These are phyloP conservation scores for Suhomyces xylopsoci DNA, from an alignment of 805 yeast genomes.

Conservation along the genomic window DNA sequence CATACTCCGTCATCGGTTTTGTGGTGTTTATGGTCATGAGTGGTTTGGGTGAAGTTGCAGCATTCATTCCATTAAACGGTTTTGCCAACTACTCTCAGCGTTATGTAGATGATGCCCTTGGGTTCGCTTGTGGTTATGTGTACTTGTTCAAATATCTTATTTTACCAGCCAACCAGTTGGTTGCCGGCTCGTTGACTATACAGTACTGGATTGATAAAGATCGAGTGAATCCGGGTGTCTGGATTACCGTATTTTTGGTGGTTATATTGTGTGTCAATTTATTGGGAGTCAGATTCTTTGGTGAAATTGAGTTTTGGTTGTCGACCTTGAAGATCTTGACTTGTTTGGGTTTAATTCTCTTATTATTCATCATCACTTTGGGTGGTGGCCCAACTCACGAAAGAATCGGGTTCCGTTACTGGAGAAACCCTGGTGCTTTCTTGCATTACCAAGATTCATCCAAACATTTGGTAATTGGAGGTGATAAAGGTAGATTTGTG, in stretches of 20 bases:
- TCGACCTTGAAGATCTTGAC: conserved; percentile 63
- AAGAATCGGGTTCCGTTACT: conserved; percentile 68
- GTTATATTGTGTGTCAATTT: conserved; percentile 41
- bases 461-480: conserved; percentile 34
- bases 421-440: conserved; percentile 68
- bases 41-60: conserved; percentile 66
- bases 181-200: conserved; percentile 55
- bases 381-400: conserved; percentile 81
- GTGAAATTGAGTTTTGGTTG: conserved; percentile 49
- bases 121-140: conserved; percentile 66
- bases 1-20: conserved; percentile 69
- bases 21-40: conserved; percentile 68
- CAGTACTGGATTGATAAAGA: conserved; percentile 52
- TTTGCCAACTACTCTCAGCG: conserved; percentile 64
- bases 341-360: conserved; percentile 61
- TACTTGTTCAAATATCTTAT: conserved; percentile 55
- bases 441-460: conserved; percentile 43
- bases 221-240: conserved; percentile 53
- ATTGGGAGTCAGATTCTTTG: conserved; percentile 45
- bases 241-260: conserved; percentile 49
- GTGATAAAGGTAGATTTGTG: conserved; percentile 54
- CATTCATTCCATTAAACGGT: conserved; percentile 66
- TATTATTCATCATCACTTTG: conserved; percentile 60
- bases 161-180: conserved; percentile 61
- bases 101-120: conserved; percentile 63